Conservation (phyloP, 768 basidiomycete species). For the Boletus barrowsii region DNA sequence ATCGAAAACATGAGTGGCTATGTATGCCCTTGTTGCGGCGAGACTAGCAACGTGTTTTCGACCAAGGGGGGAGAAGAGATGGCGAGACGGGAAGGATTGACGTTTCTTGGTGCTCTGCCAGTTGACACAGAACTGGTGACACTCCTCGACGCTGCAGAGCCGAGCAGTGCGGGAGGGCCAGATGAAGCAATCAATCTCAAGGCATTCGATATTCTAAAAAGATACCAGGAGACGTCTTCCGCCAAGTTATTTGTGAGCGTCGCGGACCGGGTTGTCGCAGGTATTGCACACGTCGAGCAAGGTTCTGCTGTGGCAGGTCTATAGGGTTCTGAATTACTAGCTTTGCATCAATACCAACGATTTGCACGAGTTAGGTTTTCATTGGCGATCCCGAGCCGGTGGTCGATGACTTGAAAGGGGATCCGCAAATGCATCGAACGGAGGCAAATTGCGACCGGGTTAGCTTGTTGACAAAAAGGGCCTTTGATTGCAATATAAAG, state of each 20-base stretch:
- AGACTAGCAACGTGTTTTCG: conserved; percentile 93
- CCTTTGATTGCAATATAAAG: too few species aligned
- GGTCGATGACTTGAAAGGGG: neutral
- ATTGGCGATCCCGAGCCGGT: neutral
- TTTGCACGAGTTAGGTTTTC: neutral
- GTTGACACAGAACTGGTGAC: conserved; percentile 90
- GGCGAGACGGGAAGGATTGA: conserved; percentile 69
- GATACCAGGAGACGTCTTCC: conserved; percentile 68
- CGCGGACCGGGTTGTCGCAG: conserved; percentile 40
- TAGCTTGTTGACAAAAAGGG: neutral
- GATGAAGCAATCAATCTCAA: conserved; percentile 24
- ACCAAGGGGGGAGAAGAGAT: conserved; percentile 89
- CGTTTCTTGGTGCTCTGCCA: conserved; percentile 85
- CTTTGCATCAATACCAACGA: neutral
- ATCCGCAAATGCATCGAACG: conserved; percentile 9
- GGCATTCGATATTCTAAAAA: conserved; percentile 51
- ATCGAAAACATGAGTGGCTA: conserved; percentile 99
- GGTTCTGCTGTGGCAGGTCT: neutral
- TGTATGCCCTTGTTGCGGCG: conserved; percentile 95
- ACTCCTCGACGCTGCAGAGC: conserved; percentile 69
- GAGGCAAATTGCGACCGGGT: neutral
- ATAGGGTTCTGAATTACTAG: neutral
- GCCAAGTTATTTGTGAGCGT: conserved; percentile 66
- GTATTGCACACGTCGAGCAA: conserved; percentile 20
- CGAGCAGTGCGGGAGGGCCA: conserved; percentile 16